A percentile compares a stretch with the other conserved stretches of the same genome.
Evolutionary conservation across 2,329 filamentous ascomycete genomes (phyloP).

Genomic region (Magnaporthiopsis incrustans): DNA sequence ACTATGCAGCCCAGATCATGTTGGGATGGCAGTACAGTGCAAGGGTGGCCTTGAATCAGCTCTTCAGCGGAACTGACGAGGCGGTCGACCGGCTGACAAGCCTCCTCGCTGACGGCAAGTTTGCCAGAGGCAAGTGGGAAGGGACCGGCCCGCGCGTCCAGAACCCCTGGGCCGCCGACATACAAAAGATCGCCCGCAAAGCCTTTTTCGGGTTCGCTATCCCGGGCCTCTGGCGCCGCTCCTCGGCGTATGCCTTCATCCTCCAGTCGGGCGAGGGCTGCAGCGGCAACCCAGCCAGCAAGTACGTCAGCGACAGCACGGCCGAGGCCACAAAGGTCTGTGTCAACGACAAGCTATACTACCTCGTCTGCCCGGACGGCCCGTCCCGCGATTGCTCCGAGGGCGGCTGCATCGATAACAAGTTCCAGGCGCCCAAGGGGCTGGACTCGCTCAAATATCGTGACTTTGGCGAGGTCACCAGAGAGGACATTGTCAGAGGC

Average conservation of each 20-base stretch:
- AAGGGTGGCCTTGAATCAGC: constrained; percentile 8
- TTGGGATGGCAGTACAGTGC: constrained; percentile 18
- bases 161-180: background rate
- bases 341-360: constrained; percentile 21
- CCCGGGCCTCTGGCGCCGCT: constrained; percentile 22
- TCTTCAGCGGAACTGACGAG: constrained; percentile 19
- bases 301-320: constrained; percentile 18
- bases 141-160: background rate
- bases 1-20: constrained; percentile 20
- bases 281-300: constrained; percentile 13
- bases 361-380: constrained; percentile 21
- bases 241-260: constrained; percentile 21
- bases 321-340: constrained; percentile 19
- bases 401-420: constrained; percentile 12
- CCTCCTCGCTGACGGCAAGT: constrained; percentile 21
- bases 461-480: constrained; percentile 19
- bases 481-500: constrained; percentile 19
- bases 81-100: constrained; percentile 17
- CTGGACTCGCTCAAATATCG: constrained; percentile 17
- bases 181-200: constrained; percentile 14
- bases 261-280: constrained; percentile 24
- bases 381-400: constrained; percentile 11
- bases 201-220: constrained; percentile 24
- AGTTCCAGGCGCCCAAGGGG: constrained; percentile 22
- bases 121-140: constrained; percentile 15